Evolutionary conservation across 345 rosid species (phyloP), one percentile per base, ranked within the genome.

Genomic region (Leavenworthia alabamica): DNA sequence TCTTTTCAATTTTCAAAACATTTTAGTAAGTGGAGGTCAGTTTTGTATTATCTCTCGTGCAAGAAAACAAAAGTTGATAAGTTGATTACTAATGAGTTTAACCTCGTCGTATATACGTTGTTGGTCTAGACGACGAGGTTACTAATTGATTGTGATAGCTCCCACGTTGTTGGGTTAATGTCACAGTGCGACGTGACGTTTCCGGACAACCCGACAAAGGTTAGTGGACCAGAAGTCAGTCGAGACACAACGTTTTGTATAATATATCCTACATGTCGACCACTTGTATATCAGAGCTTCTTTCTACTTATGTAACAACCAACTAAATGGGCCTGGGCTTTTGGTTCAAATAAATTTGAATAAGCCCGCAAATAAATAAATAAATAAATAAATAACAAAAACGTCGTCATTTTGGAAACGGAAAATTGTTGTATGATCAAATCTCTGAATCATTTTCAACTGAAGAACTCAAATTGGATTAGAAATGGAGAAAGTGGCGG

Each of bases 151-250:
- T 59, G 60, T 40, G 69, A 55, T 19, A 70, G 70, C 65, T 71
- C 61, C 70, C 55, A 64, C 66, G 60, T 50, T 63, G 70, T 2
- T 56, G 65, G 60, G 40, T 16, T 12, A 31, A 36, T 3, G 58
- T 57, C 70, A 70, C 70, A 59, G 31, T 57, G 16, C 58, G 8
- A 4, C 28, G 1, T 69, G 8, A 15, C 14, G 44, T 47, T 3
- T 56, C 37, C 39, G 1, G 60, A 68, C 36, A 8, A 70, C 24
- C 58, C 59, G 53, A 62, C 74, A 55, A 29, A 56, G 46, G 64
- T 70, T 70, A 55, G 74, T 70, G 73, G 73, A 61, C 33, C 49
- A 35, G 56, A 60, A 69, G 67, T 69, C 73, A 69, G 10, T 32
- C 12, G 26, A 48, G 2, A 20, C 11, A 28, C 40, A 58, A 57